Base-by-base conservation (phyloP, 495 filamentous ascomycete species). In the Penicillium longicatenatum region DNA sequence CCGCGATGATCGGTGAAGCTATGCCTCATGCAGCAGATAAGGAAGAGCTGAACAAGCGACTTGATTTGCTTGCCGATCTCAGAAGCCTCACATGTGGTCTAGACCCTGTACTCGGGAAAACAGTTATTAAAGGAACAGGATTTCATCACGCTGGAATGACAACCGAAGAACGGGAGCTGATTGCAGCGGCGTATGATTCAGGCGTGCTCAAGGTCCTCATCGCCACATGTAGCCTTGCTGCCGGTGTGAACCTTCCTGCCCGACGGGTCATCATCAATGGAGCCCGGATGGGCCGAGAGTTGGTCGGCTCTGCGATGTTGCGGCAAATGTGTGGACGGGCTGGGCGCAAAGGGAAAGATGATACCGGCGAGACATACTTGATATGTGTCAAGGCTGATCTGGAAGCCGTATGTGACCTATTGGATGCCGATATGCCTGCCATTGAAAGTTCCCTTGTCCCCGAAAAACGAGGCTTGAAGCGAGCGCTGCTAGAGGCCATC, bases 101-200 rank as follows among this genome's bases (percentile, higher is more conserved):
- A 11, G 90, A 94, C 67, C 77, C 81, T 11, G 81, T 76, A 8
- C 68, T 94, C 6, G 84, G 86, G 62, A 82, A 79, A 46, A 91
- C 86, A 0, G 74, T 93, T 6, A 66, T 78, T 1, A 76, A 67
- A 39, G 90, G 90, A 9, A 86, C 91, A 19, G 90, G 87, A 21
- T 94, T 92, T 66, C 90, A 94, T 69, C 89, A 91, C 75, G 88
- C 88, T 31, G 90, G 90, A 9, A 77, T 94, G 69, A 92, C 90
- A 4, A 86, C 80, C 0, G 90, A 94, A 72, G 90, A 94, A 69
- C 82, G 89, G 30, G 90, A 93, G 50, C 70, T 91, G 19, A 81
- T 93, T 48, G 86, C 87, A 4, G 79, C 79, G 35, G 86, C 89
- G 11, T 94, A 92, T 60, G 88, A 93, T 63, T 71, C 76, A 30